A percentile compares a stretch with the other conserved stretches of the same genome.
Evolutionary conservation across 257 asterid species (phyloP).

Genomic region (Capsicum pubescens): DNA sequence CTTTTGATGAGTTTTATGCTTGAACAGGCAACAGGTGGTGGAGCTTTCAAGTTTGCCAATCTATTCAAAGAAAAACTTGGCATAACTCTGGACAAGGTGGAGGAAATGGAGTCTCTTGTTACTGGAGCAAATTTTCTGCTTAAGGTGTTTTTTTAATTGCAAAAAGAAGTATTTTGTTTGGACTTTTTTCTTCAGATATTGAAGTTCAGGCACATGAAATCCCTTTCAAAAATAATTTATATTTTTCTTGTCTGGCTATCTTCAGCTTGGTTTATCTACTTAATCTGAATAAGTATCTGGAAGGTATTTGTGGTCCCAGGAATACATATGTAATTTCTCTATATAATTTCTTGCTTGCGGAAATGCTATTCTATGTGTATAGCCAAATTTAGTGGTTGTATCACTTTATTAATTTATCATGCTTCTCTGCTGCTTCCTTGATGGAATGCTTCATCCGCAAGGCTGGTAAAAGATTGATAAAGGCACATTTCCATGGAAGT

Average conservation of each 20-base stretch:
- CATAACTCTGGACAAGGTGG: slow-evolving; percentile 84
- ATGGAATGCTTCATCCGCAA: neutral
- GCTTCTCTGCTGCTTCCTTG: neutral
- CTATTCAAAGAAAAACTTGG: slow-evolving; percentile 88
- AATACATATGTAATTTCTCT: neutral
- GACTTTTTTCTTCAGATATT: slow-evolving; percentile 18
- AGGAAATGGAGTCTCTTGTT: slow-evolving; percentile 93
- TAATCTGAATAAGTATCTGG: neutral
- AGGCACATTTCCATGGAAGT: slow-evolving; percentile 18
- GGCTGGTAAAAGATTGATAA: neutral
- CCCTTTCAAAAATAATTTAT: neutral
- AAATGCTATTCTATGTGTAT: neutral
- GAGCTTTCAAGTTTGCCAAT: slow-evolving; percentile 92
- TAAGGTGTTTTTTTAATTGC: slow-evolving; percentile 59
- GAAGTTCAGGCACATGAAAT: slow-evolving; percentile 9
- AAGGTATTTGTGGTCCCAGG: slow-evolving; percentile 18
- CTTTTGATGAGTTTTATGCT: slow-evolving; percentile 40
- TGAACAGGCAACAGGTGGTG: slow-evolving; percentile 99
- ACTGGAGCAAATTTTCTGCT: slow-evolving; percentile 93
- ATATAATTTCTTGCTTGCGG: neutral
- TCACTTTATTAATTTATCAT: neutral
- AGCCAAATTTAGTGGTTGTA: neutral
- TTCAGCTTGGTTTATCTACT: neutral
- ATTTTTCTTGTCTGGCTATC: neutral
- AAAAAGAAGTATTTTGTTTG: slow-evolving; percentile 7